These are phyloP conservation scores for Geum urbanum DNA, from an alignment of 306 rosid species.

Conservation along the genomic window DNA sequence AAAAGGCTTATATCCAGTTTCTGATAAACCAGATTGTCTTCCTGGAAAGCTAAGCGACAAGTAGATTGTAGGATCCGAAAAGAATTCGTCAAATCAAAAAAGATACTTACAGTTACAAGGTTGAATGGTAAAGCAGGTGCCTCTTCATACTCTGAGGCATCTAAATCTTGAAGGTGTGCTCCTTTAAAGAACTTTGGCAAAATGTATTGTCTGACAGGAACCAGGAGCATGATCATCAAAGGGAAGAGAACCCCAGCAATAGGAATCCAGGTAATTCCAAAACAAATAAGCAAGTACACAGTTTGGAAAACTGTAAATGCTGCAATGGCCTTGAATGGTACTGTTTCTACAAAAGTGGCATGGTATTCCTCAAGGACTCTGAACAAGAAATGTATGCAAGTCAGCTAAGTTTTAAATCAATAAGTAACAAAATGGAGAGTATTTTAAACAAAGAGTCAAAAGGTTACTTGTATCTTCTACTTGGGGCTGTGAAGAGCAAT, in stretches of 20 bases:
- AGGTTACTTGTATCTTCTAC: constrained; percentile 67
- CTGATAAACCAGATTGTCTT: not conserved
- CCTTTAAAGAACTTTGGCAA: constrained; percentile 73
- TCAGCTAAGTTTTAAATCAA: not conserved
- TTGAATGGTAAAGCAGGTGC: constrained; percentile 46
- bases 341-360: constrained; percentile 62
- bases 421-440: constrained; percentile 1
- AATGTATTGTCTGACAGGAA: constrained; percentile 81
- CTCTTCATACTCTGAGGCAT: constrained; percentile 78
- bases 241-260: constrained; percentile 78
- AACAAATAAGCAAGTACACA: constrained; percentile 64
- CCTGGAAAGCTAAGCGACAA: not conserved
- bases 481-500: constrained; percentile 58
- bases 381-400: constrained; percentile 23
- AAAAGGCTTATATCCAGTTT: not conserved
- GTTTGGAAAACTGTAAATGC: constrained; percentile 62
- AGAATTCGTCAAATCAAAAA: not conserved
- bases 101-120: constrained; percentile 41
- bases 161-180: constrained; percentile 72
- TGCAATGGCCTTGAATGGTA: constrained; percentile 70
- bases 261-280: constrained; percentile 80
- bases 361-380: constrained; percentile 61
- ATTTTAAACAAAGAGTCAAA: constrained; percentile 14
- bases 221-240: constrained; percentile 77
- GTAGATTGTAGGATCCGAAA: not conserved